Conservation (phyloP, 2,329 filamentous ascomycete species). For the Arthroderma sp. region DNA sequence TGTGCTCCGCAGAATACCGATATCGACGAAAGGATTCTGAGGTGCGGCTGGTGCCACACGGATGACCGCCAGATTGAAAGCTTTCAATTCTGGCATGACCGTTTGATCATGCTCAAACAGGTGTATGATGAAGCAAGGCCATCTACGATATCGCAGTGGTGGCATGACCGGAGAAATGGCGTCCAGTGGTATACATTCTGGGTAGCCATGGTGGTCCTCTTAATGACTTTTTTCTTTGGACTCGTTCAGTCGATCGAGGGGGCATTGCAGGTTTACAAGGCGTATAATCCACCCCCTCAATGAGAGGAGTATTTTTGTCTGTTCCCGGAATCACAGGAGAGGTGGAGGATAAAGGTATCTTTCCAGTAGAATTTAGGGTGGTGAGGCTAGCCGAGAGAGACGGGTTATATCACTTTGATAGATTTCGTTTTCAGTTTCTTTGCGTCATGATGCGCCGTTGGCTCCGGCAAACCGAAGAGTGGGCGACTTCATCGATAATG, state of each 20-base stretch:
- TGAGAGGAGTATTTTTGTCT: background rate
- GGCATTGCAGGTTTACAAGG: background rate
- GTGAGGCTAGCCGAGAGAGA: too few relatives aligned
- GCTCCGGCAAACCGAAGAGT: too few relatives aligned
- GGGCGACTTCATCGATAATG: too few relatives aligned
- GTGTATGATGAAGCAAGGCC: background rate
- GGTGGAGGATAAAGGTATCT: too few relatives aligned
- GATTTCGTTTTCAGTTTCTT: too few relatives aligned
- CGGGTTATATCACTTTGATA: too few relatives aligned
- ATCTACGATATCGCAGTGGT: background rate
- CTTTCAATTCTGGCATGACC: background rate
- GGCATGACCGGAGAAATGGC: background rate
- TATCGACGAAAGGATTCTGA: background rate
- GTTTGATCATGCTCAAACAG: background rate
- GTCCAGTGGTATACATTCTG: background rate
- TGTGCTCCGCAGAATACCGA: too few relatives aligned
- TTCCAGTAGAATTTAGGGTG: too few relatives aligned
- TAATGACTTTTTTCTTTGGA: background rate
- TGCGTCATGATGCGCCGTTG: too few relatives aligned
- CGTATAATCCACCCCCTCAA: background rate
- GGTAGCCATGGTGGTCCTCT: background rate
- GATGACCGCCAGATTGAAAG: background rate
- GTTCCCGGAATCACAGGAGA: too few relatives aligned
- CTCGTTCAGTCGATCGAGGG: background rate
- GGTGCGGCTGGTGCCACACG: background rate